These are phyloP conservation scores for Mycena haematopus DNA, from an alignment of 768 basidiomycete species.

Conservation along the genomic window DNA sequence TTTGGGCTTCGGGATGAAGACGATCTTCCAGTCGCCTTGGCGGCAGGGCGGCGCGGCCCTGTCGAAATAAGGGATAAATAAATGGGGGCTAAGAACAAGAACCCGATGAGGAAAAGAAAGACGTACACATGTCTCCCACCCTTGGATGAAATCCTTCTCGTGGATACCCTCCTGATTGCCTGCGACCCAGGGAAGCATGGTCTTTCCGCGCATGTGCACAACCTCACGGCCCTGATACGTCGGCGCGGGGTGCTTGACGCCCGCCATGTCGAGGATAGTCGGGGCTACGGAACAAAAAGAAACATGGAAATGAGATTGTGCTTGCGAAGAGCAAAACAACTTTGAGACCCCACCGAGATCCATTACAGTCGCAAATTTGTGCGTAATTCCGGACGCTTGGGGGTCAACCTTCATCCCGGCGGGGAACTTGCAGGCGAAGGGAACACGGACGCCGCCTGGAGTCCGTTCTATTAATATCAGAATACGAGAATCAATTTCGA, in stretches of 20 bases:
- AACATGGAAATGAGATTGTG: not conserved
- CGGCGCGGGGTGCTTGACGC: slow-evolving; percentile 15
- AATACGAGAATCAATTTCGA: not conserved
- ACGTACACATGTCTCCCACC: slow-evolving; percentile 15
- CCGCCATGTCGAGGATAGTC: slow-evolving; percentile 17
- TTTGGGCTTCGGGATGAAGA: slow-evolving; percentile 16
- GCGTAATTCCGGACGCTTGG: slow-evolving; percentile 9
- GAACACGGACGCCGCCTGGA: slow-evolving; percentile 15
- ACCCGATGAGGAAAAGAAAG: not conserved
- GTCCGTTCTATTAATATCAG: not conserved
- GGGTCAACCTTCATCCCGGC: not conserved
- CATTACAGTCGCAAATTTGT: slow-evolving; percentile 12
- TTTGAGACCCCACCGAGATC: slow-evolving; percentile 1
- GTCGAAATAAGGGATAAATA: not conserved
- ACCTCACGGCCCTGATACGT: slow-evolving; percentile 13
- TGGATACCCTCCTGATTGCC: slow-evolving; percentile 5
- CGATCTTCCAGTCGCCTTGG: slow-evolving; percentile 18
- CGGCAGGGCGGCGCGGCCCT: slow-evolving; percentile 19
- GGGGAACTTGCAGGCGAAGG: slow-evolving; percentile 14
- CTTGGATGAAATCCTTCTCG: slow-evolving; percentile 21
- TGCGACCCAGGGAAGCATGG: slow-evolving; percentile 13
- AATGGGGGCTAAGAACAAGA: not conserved
- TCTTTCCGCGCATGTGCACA: slow-evolving; percentile 18
- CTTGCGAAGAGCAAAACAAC: no score
- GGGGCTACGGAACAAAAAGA: not conserved